Evolutionary conservation across 202 grass and related monocot genomes (phyloP), one percentile per base, ranked within the genome.

Genomic region (Dendrocalamus latiflorus): DNA sequence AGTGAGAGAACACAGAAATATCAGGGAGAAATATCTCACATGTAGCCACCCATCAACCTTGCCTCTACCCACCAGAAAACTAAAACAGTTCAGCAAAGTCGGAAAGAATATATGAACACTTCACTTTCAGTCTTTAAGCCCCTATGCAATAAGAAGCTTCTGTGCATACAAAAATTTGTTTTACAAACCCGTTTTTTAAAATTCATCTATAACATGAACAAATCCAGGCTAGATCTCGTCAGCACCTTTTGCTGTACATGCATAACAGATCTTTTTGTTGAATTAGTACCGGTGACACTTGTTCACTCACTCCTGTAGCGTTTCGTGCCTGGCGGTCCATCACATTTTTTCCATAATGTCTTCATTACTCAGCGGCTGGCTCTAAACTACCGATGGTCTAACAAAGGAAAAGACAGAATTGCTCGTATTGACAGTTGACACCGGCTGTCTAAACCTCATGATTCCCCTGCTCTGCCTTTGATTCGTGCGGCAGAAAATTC

Each of bases 11-110:
- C 44, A 54, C n/a, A 12, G n/a, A 53, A 56, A 37, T 81, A 80
- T 75, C 42, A 54, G 16, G 62, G 5, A 64, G 45, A 64, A 86
- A 86, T 86, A 86, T 86, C 58, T 80, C 37, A 55, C 17, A 0
- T 8, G 76, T 65, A 79, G 58, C 30, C 24, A 33, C 33, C 33
- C 33, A 79, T 73, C 69, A 70, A 34, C 42, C 77, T 22, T 77
- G 44, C 21, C 54, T 68, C 49, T 61, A 33, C 61, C 48, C 42
- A 79, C 68, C 70, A 74, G 61, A 60, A 86, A 68, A 59, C 49
- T 7, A 21, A 74, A 84, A 66, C 10, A 12, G 60, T 21, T 13
- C 20, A 79, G 50, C 16, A 78, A 28, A 69, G 42, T 9, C 6
- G 16, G 50, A 62, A 47, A 75, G n/a, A 65, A 74, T 25, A 37